These are phyloP conservation scores for Tolypocladium guangdongense DNA, from an alignment of 2,329 filamentous ascomycete genomes.

Conservation along the genomic window DNA sequence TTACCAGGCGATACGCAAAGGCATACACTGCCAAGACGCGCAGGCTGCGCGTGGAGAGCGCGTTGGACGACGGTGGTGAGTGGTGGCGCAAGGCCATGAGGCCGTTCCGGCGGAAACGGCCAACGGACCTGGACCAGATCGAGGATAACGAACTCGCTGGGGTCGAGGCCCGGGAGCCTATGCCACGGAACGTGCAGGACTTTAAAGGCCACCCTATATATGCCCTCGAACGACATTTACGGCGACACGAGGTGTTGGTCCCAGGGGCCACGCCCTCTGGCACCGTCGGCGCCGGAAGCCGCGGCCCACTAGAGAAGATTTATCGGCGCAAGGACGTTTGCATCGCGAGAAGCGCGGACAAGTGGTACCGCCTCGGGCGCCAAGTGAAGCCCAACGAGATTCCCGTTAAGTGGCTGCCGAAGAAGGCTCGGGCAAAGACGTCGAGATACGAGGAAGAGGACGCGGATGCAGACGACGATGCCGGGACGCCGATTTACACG, in stretches of 20 bases:
- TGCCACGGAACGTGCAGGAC: slow-evolving; percentile 77
- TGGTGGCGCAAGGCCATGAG: slow-evolving; percentile 46
- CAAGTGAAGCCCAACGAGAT: slow-evolving; percentile 70
- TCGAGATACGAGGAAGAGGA: slow-evolving; percentile 15
- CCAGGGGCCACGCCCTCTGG: slow-evolving; percentile 62
- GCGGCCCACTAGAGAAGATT: slow-evolving; percentile 59
- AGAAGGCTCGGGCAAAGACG: slow-evolving; percentile 25
- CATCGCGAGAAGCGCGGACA: slow-evolving; percentile 65
- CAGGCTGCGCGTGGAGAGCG: slow-evolving; percentile 62
- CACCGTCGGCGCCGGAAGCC: slow-evolving; percentile 60
- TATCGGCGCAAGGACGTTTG: slow-evolving; percentile 77
- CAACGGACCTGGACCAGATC: slow-evolving; percentile 64
- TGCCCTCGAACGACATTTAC: slow-evolving; percentile 76
- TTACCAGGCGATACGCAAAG: slow-evolving; percentile 80
- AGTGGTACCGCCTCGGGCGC: slow-evolving; percentile 82
- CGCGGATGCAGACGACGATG: slow-evolving; percentile 17
- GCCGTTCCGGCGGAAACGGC: slow-evolving; percentile 29
- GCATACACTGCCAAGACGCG: slow-evolving; percentile 85
- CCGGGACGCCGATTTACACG: slow-evolving; percentile 48
- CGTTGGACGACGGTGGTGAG: slow-evolving; percentile 32
- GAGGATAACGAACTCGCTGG: slow-evolving; percentile 68
- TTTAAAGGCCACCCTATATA: slow-evolving; percentile 80
- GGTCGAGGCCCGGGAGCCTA: slow-evolving; percentile 63
- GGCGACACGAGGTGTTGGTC: slow-evolving; percentile 70
- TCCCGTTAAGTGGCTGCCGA: slow-evolving; percentile 63